These are phyloP conservation scores for Hymenoscyphus fructigenus DNA, from an alignment of 2,329 filamentous ascomycete genomes.

Conservation along the genomic window DNA sequence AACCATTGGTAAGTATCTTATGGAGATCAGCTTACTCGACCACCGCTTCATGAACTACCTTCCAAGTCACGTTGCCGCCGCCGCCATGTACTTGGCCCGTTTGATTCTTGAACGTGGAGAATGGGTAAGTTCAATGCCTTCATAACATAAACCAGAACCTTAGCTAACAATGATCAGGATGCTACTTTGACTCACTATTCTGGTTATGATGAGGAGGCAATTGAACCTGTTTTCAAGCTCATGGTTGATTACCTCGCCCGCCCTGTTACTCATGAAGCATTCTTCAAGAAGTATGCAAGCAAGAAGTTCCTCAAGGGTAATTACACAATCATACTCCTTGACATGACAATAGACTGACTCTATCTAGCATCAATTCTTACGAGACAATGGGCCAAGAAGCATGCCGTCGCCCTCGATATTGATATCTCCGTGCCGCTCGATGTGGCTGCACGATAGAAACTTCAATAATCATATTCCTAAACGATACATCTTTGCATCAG, in stretches of 20 bases:
- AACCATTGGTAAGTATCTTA: slow-evolving; percentile 94
- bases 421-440: slow-evolving; percentile 36
- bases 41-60: slow-evolving; percentile 89
- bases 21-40: slow-evolving; percentile 94
- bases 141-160: slow-evolving; percentile 14
- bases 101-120: slow-evolving; percentile 85
- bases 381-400: slow-evolving; percentile 90
- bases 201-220: slow-evolving; percentile 89
- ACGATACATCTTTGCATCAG: slow-evolving; percentile 27
- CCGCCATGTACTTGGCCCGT: slow-evolving; percentile 91
- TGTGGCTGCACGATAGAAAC: slow-evolving; percentile 28
- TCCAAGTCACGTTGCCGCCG: slow-evolving; percentile 86
- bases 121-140: slow-evolving; percentile 66
- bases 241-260: slow-evolving; percentile 97
- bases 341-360: slow-evolving; percentile 29
- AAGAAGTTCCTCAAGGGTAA: slow-evolving; percentile 99
- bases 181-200: slow-evolving; percentile 85
- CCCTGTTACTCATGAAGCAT: slow-evolving; percentile 90
- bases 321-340: slow-evolving; percentile 28
- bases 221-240: slow-evolving; percentile 85
- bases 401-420: slow-evolving; percentile 57
- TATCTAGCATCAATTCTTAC: slow-evolving; percentile 80
- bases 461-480: slow-evolving; percentile 27
- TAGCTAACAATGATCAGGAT: slow-evolving; percentile 55
- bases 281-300: slow-evolving; percentile 99